Conservation (phyloP, 1,284 basidiomycete genomes). For the Fomitopsis schrenkii region DNA sequence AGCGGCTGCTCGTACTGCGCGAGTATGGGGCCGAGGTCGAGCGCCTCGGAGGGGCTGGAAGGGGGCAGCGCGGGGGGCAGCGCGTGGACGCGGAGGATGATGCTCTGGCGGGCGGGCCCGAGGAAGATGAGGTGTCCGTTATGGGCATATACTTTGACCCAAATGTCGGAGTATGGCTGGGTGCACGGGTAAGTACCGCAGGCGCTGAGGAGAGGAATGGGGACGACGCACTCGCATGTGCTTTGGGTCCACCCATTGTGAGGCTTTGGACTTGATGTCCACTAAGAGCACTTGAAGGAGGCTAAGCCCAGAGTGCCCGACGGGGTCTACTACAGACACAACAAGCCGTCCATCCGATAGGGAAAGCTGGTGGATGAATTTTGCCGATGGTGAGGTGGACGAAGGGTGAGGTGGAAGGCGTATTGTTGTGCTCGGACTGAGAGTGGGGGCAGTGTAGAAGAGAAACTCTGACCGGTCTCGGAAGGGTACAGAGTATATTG, state of each 20-base stretch:
- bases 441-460: slow-evolving; percentile 15
- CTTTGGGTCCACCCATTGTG: slow-evolving; percentile 27
- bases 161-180: slow-evolving; percentile 25
- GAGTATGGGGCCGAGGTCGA: slow-evolving; percentile 18
- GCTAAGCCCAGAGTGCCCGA: slow-evolving; percentile 20
- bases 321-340: slow-evolving; percentile 30
- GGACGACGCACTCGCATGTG: slow-evolving; percentile 26
- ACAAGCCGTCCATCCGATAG: slow-evolving; percentile 29
- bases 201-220: not conserved
- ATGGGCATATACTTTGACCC: slow-evolving; percentile 20
- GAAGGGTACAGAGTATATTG: slow-evolving; percentile 22
- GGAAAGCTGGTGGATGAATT: slow-evolving; percentile 24
- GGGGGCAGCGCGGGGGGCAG: slow-evolving; percentile 13
- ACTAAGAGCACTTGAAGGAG: slow-evolving; percentile 34
- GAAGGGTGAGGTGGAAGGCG: slow-evolving; percentile 17
- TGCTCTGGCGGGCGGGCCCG: slow-evolving; percentile 21
- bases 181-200: not conserved
- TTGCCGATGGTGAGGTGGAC: slow-evolving; percentile 10
- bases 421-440: slow-evolving; percentile 18
- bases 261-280: slow-evolving; percentile 26
- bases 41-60: slow-evolving; percentile 1
- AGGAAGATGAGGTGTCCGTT: slow-evolving; percentile 24
- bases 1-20: slow-evolving; percentile 18
- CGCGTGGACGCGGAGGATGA: slow-evolving; percentile 26
- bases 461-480: slow-evolving; percentile 13